Evolutionary conservation across 2,329 filamentous ascomycete species (phyloP).

Genomic region (Ceratocystis smalleyi): DNA sequence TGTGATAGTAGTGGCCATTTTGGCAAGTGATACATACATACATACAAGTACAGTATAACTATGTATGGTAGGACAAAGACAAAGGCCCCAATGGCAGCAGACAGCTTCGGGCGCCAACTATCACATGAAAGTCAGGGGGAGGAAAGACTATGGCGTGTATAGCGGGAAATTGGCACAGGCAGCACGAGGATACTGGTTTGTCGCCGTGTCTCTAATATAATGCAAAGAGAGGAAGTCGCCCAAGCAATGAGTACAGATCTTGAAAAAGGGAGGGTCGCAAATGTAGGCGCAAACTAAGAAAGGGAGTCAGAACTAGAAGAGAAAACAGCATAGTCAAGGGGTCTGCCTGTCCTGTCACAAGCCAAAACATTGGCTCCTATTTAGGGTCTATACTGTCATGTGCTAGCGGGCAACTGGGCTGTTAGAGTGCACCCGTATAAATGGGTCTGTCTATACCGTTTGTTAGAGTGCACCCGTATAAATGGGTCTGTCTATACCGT

Average conservation of each 20-base stretch:
- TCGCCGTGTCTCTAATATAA: too few species aligned
- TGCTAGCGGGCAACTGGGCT: background rate
- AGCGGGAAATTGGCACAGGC: background rate
- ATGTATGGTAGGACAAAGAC: background rate
- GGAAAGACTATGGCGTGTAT: background rate
- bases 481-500: background rate
- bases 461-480: background rate
- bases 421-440: background rate
- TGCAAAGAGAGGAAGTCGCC: too few species aligned
- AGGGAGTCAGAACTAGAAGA: background rate
- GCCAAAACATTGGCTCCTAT: background rate
- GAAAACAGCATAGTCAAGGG: conserved; percentile 1
- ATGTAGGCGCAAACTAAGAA: background rate
- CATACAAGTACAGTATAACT: background rate
- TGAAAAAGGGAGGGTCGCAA: too few species aligned
- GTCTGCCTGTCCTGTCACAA: background rate
- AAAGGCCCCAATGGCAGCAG: background rate
- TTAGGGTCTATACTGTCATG: background rate
- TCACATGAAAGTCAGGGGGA: background rate
- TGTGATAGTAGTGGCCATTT: background rate
- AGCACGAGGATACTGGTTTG: too few species aligned
- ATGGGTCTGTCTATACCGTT: background rate
- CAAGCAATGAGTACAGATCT: too few species aligned
- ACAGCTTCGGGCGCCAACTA: background rate
- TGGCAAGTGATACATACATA: background rate